Conservation (phyloP, 345 rosid species). For the Nephelium lappaceum region DNA sequence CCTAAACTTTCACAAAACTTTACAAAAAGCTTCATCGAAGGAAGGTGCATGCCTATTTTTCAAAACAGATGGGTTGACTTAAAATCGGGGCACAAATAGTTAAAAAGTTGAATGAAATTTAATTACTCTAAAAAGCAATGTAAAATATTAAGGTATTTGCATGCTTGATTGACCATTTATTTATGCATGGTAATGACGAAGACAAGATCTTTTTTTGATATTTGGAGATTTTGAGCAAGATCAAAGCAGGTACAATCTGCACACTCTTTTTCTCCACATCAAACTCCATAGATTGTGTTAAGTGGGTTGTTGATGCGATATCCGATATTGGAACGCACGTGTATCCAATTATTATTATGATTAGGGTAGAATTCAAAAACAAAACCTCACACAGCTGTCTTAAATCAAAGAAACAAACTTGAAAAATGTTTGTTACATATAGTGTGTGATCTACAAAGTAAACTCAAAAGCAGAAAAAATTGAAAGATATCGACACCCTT, state of each 20-base stretch:
- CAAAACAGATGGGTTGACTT: neutral
- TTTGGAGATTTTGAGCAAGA: neutral
- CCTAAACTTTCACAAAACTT: too few relatives aligned
- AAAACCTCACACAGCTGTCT: constrained; percentile 30
- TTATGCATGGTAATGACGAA: neutral
- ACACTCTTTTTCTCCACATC: constrained; percentile 18
- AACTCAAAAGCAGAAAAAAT: constrained; percentile 11
- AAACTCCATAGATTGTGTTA: constrained; percentile 24
- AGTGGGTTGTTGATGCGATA: constrained; percentile 28
- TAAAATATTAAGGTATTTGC: neutral
- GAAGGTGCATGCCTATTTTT: neutral
- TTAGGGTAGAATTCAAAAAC: constrained; percentile 20
- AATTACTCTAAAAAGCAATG: neutral
- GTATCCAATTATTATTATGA: constrained; percentile 30
- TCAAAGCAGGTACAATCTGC: neutral
- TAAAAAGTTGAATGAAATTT: neutral
- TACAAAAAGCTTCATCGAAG: too few relatives aligned
- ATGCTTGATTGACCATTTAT: neutral
- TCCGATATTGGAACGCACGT: constrained; percentile 36
- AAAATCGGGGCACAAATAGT: neutral
- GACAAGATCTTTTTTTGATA: neutral
- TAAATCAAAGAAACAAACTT: constrained; percentile 28
- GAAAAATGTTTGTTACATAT: constrained; percentile 17
- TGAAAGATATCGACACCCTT: constrained; percentile 15
- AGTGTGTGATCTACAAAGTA: constrained; percentile 21